These are phyloP conservation scores for Micractinium sp. DNA, from an alignment of 139 green algal genomes.

Conservation along the genomic window DNA sequence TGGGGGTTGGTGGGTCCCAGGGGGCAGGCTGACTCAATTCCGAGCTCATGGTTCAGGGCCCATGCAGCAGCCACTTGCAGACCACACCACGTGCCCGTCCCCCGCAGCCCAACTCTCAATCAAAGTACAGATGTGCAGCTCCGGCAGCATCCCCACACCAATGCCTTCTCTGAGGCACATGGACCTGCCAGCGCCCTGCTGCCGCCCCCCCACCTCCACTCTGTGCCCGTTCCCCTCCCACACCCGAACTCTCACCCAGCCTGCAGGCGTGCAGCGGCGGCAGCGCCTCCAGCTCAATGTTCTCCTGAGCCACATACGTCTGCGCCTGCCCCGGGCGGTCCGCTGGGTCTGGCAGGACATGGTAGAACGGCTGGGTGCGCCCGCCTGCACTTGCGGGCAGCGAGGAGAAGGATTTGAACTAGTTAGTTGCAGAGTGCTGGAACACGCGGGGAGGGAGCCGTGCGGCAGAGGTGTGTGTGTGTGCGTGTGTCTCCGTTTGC, in stretches of 20 bases:
- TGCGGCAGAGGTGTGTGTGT: neutral
- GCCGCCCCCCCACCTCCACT: neutral
- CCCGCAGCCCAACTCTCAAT: no score
- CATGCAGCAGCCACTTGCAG: no score
- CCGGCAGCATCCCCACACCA: no score
- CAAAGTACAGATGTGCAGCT: no score
- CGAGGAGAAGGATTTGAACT: no score
- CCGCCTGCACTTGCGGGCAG: constrained; percentile 32
- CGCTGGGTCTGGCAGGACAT: constrained; percentile 53
- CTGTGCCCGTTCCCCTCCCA: neutral
- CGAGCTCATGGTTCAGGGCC: no score
- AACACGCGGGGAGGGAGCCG: neutral
- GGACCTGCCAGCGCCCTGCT: neutral
- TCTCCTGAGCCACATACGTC: constrained; percentile 67
- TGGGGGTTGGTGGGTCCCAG: no score
- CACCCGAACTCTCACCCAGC: neutral
- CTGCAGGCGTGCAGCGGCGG: neutral
- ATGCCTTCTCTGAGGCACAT: no score
- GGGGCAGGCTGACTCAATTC: no score
- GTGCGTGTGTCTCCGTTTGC: neutral
- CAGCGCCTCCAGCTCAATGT: constrained; percentile 29
- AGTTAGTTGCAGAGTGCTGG: no score
- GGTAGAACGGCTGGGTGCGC: constrained; percentile 65
- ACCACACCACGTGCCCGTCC: no score
- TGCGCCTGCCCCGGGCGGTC: constrained; percentile 37